These are phyloP conservation scores for Botrytis paeoniae DNA, from an alignment of 2,329 filamentous ascomycete genomes.

Conservation along the genomic window DNA sequence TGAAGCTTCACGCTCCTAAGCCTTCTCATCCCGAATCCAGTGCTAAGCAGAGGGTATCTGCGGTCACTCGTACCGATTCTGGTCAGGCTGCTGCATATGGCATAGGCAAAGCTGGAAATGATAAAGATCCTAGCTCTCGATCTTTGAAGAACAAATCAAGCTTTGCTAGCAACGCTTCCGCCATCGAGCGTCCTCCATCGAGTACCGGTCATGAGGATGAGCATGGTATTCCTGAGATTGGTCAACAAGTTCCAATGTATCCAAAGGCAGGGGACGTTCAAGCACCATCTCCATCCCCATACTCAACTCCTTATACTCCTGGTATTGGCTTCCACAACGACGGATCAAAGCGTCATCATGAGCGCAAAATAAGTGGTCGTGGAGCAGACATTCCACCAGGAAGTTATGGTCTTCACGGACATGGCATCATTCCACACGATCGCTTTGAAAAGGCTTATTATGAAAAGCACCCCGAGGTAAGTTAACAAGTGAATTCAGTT, in stretches of 20 bases:
- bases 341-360: conserved; percentile 54
- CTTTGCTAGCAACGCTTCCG: conserved; percentile 48
- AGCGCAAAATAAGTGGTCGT: conserved; percentile 68
- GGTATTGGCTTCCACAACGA: conserved; percentile 53
- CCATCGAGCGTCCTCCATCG: conserved; percentile 52
- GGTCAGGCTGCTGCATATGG: conserved; percentile 80
- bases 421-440: conserved; percentile 71
- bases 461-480: conserved; percentile 76
- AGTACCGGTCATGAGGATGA: conserved; percentile 59
- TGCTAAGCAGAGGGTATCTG: conserved; percentile 77
- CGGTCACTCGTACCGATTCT: conserved; percentile 90
- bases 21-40: conserved; percentile 78
- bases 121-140: conserved; percentile 48
- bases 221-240: conserved; percentile 88
- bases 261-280: conserved; percentile 92
- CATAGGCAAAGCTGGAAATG: conserved; percentile 66
- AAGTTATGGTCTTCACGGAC: conserved; percentile 90
- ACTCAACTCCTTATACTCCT: conserved; percentile 28
- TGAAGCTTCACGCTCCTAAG: conserved; percentile 85
- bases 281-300: conserved; percentile 77
- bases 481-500: background rate
- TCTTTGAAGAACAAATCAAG: conserved; percentile 62
- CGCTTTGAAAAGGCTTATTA: conserved; percentile 91
- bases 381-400: conserved; percentile 74
- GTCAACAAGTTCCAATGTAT: conserved; percentile 90